phyloP scores from a whole-genome alignment of 176 grass and related monocot genomes.

The Rhipidocladum racemiflorum region DNA sequence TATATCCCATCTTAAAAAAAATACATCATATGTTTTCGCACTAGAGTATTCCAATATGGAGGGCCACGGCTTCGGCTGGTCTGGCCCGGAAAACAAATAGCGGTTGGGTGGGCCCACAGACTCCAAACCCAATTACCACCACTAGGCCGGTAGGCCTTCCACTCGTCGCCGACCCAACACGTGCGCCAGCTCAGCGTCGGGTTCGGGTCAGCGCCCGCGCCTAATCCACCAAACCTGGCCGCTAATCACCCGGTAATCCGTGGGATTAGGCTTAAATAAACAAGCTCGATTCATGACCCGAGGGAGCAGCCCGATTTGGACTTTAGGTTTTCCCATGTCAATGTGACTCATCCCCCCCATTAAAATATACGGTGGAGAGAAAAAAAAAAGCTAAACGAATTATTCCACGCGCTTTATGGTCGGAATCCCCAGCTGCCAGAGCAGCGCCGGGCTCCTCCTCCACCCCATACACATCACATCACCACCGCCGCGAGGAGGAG shows the following conservation, averaged over 20 bases:
- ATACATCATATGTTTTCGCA: no score
- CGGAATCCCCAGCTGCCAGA: slow-evolving; percentile 18
- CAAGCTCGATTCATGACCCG: neutral
- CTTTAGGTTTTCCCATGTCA: slow-evolving; percentile 24
- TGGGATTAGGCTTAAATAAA: neutral
- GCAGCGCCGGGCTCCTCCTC: slow-evolving; percentile 21
- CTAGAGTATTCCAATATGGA: no score
- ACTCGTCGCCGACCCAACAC: neutral
- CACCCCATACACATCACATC: neutral
- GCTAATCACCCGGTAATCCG: neutral
- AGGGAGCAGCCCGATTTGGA: neutral
- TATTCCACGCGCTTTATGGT: slow-evolving; percentile 50
- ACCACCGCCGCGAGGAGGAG: neutral
- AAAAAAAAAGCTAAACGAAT: slow-evolving; percentile 19
- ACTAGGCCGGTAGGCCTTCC: neutral
- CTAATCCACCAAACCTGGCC: neutral
- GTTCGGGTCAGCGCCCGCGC: neutral
- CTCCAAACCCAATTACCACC: no score
- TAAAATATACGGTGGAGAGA: slow-evolving; percentile 29
- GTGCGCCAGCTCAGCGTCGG: neutral
- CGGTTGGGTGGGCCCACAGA: neutral
- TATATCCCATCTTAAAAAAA: no score
- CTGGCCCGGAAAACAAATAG: neutral
- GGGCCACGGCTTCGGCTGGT: neutral
- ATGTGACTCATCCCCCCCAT: slow-evolving; percentile 41